A percentile compares a stretch with the other conserved stretches of the same genome.
Evolutionary conservation across 1,139 yeast genomes (phyloP).

Genomic region (Scheffersomyces parashehatae): DNA sequence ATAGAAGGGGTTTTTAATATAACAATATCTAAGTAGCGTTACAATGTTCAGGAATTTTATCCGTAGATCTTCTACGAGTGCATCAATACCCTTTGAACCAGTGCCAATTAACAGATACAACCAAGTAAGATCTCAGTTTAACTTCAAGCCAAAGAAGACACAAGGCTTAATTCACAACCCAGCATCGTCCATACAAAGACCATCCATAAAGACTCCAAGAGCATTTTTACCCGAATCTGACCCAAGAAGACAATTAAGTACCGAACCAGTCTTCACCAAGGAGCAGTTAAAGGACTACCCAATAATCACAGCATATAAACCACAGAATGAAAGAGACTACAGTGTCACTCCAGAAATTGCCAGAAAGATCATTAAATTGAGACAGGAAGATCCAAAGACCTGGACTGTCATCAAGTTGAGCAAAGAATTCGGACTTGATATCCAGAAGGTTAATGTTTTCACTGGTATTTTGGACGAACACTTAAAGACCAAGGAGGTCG

Average conservation of each 20-base stretch:
- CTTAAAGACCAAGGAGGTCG: constrained; percentile 13
- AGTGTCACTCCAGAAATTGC: constrained; percentile 63
- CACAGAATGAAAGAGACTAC: constrained; percentile 49
- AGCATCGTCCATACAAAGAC: constrained; percentile 25
- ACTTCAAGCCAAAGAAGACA: constrained; percentile 42
- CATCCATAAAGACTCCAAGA: constrained; percentile 55
- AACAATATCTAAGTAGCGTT: not conserved
- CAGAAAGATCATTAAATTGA: constrained; percentile 58
- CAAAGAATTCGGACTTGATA: constrained; percentile 50
- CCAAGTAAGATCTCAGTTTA: constrained; percentile 39
- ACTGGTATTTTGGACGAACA: constrained; percentile 18
- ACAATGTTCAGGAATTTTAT: constrained; percentile 13
- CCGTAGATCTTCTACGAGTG: constrained; percentile 14
- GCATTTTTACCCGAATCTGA: constrained; percentile 70
- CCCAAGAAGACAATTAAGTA: constrained; percentile 48
- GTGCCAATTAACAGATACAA: constrained; percentile 42
- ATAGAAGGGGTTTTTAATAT: too few species aligned
- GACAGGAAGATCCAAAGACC: constrained; percentile 59
- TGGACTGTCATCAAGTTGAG: constrained; percentile 75
- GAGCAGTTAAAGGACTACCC: constrained; percentile 60
- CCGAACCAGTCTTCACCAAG: constrained; percentile 25
- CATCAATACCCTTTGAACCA: constrained; percentile 31
- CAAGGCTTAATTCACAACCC: constrained; percentile 44
- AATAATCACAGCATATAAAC: constrained; percentile 33
- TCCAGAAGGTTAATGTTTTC: constrained; percentile 28